Evolutionary conservation across 2,329 filamentous ascomycete genomes (phyloP), one percentile per base, ranked within the genome.

Genomic region (Tolypocladium ophioglossoides): DNA sequence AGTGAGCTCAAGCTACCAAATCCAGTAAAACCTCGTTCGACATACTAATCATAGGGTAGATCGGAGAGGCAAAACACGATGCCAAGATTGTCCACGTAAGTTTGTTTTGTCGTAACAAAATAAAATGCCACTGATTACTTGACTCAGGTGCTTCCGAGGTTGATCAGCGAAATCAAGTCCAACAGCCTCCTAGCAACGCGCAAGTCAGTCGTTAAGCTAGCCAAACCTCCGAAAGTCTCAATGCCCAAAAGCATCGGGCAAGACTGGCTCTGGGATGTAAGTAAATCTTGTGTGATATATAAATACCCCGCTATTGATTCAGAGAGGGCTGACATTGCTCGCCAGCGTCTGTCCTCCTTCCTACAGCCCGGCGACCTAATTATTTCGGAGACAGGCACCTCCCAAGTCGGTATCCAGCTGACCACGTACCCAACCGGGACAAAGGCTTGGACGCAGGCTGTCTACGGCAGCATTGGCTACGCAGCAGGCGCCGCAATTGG

Each of bases 401-500:
- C 55, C n/a, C 59, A 62, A 20, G 49, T 57, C 10, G 60, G 59
- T 1, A 52, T 58, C 40, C 50, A 48, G 3, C 24, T 34, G 18
- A 57, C 56, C 5, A 47, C 34, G 9, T 53, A 61, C 14, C 59
- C 59, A 14, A 5, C 52, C n/a, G 52, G 53, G n/a, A 49, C 24
- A 11, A 52, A 53, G 20, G 41, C 51, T n/a, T 59, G 54, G 53
- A 64, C 61, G 2, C 60, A 64, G 27, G 55, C 54, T 12, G 54
- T 64, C 39, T 64, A 57, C 40, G 61, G 61, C 10, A 57, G 56
- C 38, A 62, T 62, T 51, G 62, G 62, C 20, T 63, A 61, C 38
- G 59, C 58, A 8, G 52, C 57, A 5, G 61, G 58, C 4, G 57
- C 57, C 1, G 58, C 61, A 3, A 54, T 57, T 16, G 62, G 61